Base-by-base conservation (phyloP, 176 grass and related monocot species). In the Chrysopogon serrulatus region DNA sequence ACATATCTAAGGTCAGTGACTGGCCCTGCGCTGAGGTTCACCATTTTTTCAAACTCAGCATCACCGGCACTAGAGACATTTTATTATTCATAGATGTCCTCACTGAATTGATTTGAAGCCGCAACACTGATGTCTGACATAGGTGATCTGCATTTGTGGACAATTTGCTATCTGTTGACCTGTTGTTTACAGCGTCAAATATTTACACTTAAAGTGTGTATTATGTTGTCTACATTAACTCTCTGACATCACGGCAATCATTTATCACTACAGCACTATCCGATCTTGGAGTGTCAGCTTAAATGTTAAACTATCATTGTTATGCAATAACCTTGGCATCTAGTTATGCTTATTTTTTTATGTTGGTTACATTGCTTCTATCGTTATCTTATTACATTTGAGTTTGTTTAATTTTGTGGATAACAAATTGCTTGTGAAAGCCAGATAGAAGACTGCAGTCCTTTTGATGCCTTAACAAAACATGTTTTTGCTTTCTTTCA, bases 1-100 rank as follows among this genome's bases (percentile, higher is more conserved):
- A 98, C 54, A 98, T 98, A 90, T 98, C 96, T 43, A 98, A 98
- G 96, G 96, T 98, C 62, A 59, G 81, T 76, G 79, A 84, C 63
- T 84, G 80, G 54, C 81, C 21, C 47, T 56, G 45, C 37, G 54
- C 54, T 61, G 18, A 45, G 21, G 19, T 74, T 41, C 28, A 71
- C 57, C 19, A 28, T 42, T 76, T 34, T 82, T 73, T 15, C 10
- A n/a, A 73, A 67, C 32, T 79, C 57, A 31, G 33, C 43, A 31
- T 57, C 16, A 4, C 8, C 9, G 8, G 73, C 13, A n/a, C 49
- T 24, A 4, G 12, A 47, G 61, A 84, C 15, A 8, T 42, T 81
- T 59, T 68, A 2, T 51, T 75, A 19, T 51, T 75, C 49, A 14
- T 79, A 44, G 21, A 76, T 80, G 74, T 62, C 67, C 48, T 42